phyloP scores from a whole-genome alignment of 768 basidiomycete species.

The Suillus hirtellus region DNA sequence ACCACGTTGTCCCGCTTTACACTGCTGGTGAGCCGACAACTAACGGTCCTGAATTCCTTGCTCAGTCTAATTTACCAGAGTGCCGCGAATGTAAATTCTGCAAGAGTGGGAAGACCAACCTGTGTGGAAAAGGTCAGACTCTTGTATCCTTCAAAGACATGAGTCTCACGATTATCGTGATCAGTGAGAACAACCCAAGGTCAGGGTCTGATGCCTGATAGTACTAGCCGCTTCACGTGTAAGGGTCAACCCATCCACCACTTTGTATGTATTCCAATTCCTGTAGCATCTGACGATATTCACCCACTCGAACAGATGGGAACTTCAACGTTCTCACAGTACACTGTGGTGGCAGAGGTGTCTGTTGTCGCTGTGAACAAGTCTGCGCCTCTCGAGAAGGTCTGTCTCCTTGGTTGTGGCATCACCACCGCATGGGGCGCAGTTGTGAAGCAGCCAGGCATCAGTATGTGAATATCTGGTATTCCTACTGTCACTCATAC shows the following conservation, averaged over 20 bases:
- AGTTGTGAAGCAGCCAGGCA: conserved; percentile 86
- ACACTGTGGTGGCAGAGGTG: conserved; percentile 97
- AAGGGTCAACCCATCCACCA: conserved; percentile 87
- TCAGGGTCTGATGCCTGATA: conserved; percentile 93
- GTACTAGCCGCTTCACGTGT: conserved; percentile 82
- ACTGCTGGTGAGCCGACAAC: conserved; percentile 69
- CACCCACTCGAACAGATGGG: conserved; percentile 74
- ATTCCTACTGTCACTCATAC: background rate
- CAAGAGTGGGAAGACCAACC: conserved; percentile 96
- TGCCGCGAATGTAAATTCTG: conserved; percentile 99
- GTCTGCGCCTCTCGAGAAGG: conserved; percentile 88
- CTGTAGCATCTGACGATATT: background rate
- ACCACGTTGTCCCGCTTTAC: conserved; percentile 97
- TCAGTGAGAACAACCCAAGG: conserved; percentile 92
- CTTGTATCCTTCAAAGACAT: background rate
- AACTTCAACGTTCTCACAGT: conserved; percentile 98
- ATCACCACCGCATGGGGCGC: conserved; percentile 99
- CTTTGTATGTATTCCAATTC: conserved; percentile 63
- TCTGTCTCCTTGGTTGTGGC: conserved; percentile 95
- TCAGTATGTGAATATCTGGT: conserved; percentile 49
- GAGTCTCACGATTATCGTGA: conserved; percentile 7
- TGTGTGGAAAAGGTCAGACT: conserved; percentile 83
- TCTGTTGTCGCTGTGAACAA: conserved; percentile 91
- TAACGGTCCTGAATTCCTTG: background rate
- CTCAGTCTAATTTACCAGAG: conserved; percentile 45